Conservation (phyloP, 768 basidiomycete genomes). For the Amanita rubescens region DNA sequence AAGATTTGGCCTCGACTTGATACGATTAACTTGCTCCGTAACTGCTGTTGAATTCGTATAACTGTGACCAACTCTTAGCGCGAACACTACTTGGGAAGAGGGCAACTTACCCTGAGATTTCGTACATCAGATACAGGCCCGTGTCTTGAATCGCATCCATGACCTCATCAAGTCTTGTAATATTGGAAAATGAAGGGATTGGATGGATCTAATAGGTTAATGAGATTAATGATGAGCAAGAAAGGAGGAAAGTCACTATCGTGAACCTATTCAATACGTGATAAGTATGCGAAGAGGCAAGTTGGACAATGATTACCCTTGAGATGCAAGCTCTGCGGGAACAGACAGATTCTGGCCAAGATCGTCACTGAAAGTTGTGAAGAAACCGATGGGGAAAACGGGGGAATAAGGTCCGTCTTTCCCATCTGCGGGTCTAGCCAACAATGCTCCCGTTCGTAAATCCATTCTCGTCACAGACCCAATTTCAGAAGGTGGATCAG, state of each 20-base stretch:
- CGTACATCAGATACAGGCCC: constrained; percentile 70
- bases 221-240: constrained; percentile 28
- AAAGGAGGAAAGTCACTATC: constrained; percentile 23
- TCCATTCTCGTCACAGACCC: constrained; percentile 59
- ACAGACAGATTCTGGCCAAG: constrained; percentile 46
- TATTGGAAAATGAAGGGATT: constrained; percentile 59
- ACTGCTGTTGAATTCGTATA: constrained; percentile 63
- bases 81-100: not conserved
- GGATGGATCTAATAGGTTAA: constrained; percentile 52
- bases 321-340: constrained; percentile 45
- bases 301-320: constrained; percentile 41
- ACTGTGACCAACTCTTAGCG: constrained; percentile 32
- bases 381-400: constrained; percentile 71
- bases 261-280: constrained; percentile 27
- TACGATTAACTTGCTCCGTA: constrained; percentile 56
- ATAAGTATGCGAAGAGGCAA: not conserved
- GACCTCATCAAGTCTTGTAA: constrained; percentile 44
- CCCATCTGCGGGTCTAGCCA: constrained; percentile 47
- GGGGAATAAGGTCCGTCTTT: constrained; percentile 40
- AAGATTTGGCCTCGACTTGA: constrained; percentile 63
- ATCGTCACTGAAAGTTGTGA: constrained; percentile 51
- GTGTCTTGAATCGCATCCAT: constrained; percentile 68
- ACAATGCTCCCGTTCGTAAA: constrained; percentile 46
- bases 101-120: constrained; percentile 54
- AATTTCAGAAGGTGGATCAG: constrained; percentile 36